Base-by-base conservation (phyloP, 257 asterid species). In the Fraxinus cuspidata region DNA sequence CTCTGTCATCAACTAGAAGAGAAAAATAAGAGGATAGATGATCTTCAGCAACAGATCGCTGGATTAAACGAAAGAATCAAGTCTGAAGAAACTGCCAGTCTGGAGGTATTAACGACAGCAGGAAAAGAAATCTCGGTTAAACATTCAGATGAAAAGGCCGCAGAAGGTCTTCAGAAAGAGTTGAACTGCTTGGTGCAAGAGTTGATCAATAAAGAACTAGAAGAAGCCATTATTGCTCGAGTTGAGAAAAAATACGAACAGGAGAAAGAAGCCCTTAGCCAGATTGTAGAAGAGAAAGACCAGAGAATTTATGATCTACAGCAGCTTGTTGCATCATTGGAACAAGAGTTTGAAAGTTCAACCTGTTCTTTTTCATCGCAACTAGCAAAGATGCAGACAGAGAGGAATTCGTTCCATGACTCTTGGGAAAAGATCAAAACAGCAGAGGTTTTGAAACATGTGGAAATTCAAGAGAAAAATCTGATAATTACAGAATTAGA, bases 281-380 rank as follows among this genome's bases (percentile, higher is more conserved):
- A 87, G 81, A 84, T 88, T 44, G 87, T 90, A 53, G 91, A 87
- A 78, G 96, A 91, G 89, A 90, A 84, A 83, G 88, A 90, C 71
- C 86, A 87, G 79, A 91, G 87, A 80, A 88, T 87, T 81, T 78
- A 71, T 58, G 87, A 91, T 71, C 89, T 91, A 74, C 97, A 94
- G 89, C 89, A 79, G 86, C 94, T 87, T 74, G 92, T 94, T 72
- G 85, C 84, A 58, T 89, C 97, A 28, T 76, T 92, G 81, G 99
- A 94, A 74, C 80, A 76, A 16, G 97, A 94, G 80, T 89, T 92
- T 68, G 90, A 95, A 73, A 90, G 87, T 23, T 92, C 96, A 31
- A 81, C 85, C 3, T 2, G 80, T 78, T 87, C 91, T 1, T 95
- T 91, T 75, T 90, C 92, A 15, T 89, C 85, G 2, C 87, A 73